Conservation (phyloP, 2,329 filamentous ascomycete genomes). For the Botrytis cinerea region DNA sequence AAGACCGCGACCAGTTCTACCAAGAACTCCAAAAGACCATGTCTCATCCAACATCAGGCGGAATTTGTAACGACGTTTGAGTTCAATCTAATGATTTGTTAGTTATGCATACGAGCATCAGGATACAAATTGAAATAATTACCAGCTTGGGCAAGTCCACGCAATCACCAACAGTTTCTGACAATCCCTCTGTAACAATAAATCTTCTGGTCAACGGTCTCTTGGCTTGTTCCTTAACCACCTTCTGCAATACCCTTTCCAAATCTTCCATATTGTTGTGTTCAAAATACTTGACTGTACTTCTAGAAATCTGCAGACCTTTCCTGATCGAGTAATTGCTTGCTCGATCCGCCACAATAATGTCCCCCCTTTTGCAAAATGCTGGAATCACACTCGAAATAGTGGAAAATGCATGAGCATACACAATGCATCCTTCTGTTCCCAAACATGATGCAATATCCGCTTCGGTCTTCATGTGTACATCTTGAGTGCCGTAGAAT, state of each 20-base stretch:
- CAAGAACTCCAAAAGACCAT: conserved; percentile 94
- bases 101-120: neutral
- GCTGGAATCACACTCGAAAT: conserved; percentile 96
- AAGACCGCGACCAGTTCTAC: conserved; percentile 84
- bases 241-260: conserved; percentile 78
- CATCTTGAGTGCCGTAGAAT: conserved; percentile 97
- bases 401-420: conserved; percentile 93
- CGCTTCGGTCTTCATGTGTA: conserved; percentile 94
- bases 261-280: conserved; percentile 96
- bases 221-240: conserved; percentile 81
- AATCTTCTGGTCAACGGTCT: conserved; percentile 88
- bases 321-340: conserved; percentile 94
- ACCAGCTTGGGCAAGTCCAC: conserved; percentile 84
- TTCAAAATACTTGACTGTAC: conserved; percentile 89
- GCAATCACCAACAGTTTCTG: conserved; percentile 86
- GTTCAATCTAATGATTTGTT: conserved; percentile 63
- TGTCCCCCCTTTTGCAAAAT: conserved; percentile 95
- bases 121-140: conserved; percentile 40
- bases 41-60: conserved; percentile 96
- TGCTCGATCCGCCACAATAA: conserved; percentile 92
- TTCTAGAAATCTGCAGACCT: conserved; percentile 88
- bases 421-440: conserved; percentile 86
- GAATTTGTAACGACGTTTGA: conserved; percentile 97
- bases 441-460: conserved; percentile 91
- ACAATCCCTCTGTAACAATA: conserved; percentile 93